Conservation (phyloP, 2,329 filamentous ascomycete species). For the Arthrinium phaeospermum region DNA sequence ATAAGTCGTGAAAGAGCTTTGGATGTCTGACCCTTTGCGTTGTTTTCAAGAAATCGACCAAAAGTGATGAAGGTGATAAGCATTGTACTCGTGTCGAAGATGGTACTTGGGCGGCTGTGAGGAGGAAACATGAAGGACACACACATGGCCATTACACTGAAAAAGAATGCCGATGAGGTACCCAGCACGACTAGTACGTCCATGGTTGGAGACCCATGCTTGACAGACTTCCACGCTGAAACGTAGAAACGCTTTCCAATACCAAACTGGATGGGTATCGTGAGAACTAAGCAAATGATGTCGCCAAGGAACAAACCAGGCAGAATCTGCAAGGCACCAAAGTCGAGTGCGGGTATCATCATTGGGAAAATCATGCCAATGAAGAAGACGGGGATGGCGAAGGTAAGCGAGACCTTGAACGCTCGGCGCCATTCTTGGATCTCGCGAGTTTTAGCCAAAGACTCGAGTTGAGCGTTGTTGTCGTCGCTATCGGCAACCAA, state of each 20-base stretch:
- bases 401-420: conserved; percentile 77
- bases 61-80: conserved; percentile 94
- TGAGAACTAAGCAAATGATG: conserved; percentile 80
- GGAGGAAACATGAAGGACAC: conserved; percentile 78
- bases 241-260: conserved; percentile 93
- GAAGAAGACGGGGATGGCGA: conserved; percentile 88
- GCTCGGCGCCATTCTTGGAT: conserved; percentile 90
- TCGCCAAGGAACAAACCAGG: conserved; percentile 89
- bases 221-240: conserved; percentile 91
- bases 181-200: conserved; percentile 94
- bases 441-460: conserved; percentile 93
- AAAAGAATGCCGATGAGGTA: conserved; percentile 95
- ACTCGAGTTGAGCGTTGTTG: conserved; percentile 95
- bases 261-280: conserved; percentile 94
- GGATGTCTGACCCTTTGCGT: conserved; percentile 94
- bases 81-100: conserved; percentile 99
- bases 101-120: conserved; percentile 81
- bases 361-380: conserved; percentile 96
- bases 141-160: conserved; percentile 86
- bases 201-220: conserved; percentile 93
- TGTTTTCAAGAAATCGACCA: conserved; percentile 90
- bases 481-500: conserved; percentile 90
- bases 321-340: conserved; percentile 70
- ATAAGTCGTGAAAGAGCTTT: conserved; percentile 92
- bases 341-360: conserved; percentile 76